Evolutionary conservation across 2,329 filamentous ascomycete genomes (phyloP), one percentile per base, ranked within the genome.

Genomic region (Aurifilum marmelostoma): DNA sequence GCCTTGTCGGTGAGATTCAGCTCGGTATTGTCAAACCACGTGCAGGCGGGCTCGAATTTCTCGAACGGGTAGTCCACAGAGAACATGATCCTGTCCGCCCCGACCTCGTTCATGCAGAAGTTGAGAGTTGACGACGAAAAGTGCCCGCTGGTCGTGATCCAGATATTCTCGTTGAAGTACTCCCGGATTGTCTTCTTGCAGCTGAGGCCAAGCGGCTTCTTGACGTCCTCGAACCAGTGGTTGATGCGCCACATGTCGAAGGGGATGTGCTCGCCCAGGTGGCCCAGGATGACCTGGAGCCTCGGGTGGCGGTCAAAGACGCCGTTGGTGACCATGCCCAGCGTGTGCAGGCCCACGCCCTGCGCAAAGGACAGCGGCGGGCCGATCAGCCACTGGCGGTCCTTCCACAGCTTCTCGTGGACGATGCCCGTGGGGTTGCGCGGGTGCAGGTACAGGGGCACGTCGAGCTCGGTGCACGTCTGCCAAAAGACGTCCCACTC

Each of bases 361-460:
- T 72, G 69, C 11, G 73, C 72, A 52, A 72, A 74, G 32, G 69
- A 68, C 52, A 73, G 68, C 16, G 71, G 70, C 47, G 72, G 69
- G 62, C 67, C 69, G 43, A 66, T 69, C 58, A 75, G 71, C 61
- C 72, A 74, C 11, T 67, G 70, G 56, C 73, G 8, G 4, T 59
- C 50, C 11, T 56, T 59, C 50, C 52, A 66, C 29, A 89, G 82
- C 74, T 86, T 86, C 5, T 89, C 85, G 73, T 85, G 80, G 67
- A 88, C 82, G 16, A 59, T 16, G 34, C 37, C 37, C 27, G 60
- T 73, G 8, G 78, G 75, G 63, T 79, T 79, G 6, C 77, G 72
- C 0, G 78, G 78, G 59, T 80, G 78, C 61, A 80, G 24, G 68
- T 80, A 80, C 7, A 79, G 74, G 2, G 78, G 78, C 7, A 79